phyloP scores from a whole-genome alignment of 1,139 yeast genomes.

The Debaryomyces sp. region DNA sequence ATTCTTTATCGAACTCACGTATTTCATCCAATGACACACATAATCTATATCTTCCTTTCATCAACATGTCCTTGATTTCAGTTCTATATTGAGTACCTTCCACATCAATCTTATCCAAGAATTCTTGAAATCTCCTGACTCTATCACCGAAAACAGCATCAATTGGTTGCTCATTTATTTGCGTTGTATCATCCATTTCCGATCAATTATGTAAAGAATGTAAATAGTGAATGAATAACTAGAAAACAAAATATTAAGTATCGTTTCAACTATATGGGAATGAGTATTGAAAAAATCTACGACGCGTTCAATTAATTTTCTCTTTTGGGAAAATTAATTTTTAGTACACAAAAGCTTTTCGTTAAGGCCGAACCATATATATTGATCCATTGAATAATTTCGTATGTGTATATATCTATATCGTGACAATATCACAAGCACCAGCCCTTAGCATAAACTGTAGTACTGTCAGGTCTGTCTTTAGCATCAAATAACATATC shows the following conservation, averaged over 20 bases:
- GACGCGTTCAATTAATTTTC: conserved; percentile 40
- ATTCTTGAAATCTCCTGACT: conserved; percentile 86
- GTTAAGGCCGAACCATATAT: not conserved
- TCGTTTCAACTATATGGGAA: not conserved
- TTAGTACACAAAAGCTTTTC: not conserved
- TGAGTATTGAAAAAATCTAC: conserved; percentile 5
- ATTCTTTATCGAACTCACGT: conserved; percentile 76
- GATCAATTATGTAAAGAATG: conserved; percentile 2
- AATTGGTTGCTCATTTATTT: conserved; percentile 34
- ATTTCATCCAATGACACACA: conserved; percentile 82
- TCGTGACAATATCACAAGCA: conserved; percentile 15
- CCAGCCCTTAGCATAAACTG: conserved; percentile 33
- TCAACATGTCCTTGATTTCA: conserved; percentile 71
- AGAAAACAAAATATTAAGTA: conserved; percentile 8
- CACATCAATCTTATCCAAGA: conserved; percentile 57
- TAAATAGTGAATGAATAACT: not conserved
- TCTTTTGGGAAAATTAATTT: conserved; percentile 24
- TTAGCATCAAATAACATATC: conserved; percentile 36
- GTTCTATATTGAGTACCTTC: conserved; percentile 66
- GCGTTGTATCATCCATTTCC: conserved; percentile 24
- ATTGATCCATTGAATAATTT: not conserved
- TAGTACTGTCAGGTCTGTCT: conserved; percentile 6
- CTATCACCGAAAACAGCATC: conserved; percentile 73
- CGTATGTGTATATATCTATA: conserved; percentile 5
- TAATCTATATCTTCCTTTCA: conserved; percentile 66